These are phyloP conservation scores for Colletotrichum sp. DNA, from an alignment of 2,329 filamentous ascomycete genomes.

Conservation along the genomic window DNA sequence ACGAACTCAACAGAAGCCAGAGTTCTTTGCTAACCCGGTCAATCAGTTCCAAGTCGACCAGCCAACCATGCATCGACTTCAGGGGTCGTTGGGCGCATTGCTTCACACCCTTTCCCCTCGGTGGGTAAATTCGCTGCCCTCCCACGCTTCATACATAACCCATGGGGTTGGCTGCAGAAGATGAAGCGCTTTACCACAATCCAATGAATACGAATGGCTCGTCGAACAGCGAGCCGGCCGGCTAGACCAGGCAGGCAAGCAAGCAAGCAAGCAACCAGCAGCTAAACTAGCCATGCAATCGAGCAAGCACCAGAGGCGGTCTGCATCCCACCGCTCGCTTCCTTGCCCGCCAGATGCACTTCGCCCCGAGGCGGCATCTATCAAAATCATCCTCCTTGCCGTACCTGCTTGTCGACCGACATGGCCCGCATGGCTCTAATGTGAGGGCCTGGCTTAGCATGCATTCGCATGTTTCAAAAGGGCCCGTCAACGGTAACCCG, in stretches of 20 bases:
- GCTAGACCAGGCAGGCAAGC: background rate
- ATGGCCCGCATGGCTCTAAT: background rate
- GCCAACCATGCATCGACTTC: slow-evolving; percentile 7
- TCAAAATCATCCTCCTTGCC: background rate
- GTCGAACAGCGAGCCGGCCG: background rate
- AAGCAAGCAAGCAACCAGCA: background rate
- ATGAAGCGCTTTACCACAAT: background rate
- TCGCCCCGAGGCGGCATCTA: slow-evolving; percentile 7
- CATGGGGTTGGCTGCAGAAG: slow-evolving; percentile 3
- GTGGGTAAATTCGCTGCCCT: slow-evolving; percentile 1
- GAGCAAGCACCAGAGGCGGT: background rate
- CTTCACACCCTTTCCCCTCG: slow-evolving; percentile 2
- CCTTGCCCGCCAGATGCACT: background rate
- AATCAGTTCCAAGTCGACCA: background rate
- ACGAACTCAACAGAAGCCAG: background rate
- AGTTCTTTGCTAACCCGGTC: background rate
- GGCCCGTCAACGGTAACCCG: background rate
- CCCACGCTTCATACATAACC: background rate
- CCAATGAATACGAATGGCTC: slow-evolving; percentile 2
- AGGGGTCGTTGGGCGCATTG: slow-evolving; percentile 3
- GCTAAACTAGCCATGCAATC: background rate
- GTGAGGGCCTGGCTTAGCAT: background rate
- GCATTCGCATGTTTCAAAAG: slow-evolving; percentile 6
- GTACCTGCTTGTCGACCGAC: background rate
- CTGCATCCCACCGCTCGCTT: slow-evolving; percentile 9